phyloP scores from a whole-genome alignment of 306 rosid genomes.

The Glycyrrhiza uralensis region DNA sequence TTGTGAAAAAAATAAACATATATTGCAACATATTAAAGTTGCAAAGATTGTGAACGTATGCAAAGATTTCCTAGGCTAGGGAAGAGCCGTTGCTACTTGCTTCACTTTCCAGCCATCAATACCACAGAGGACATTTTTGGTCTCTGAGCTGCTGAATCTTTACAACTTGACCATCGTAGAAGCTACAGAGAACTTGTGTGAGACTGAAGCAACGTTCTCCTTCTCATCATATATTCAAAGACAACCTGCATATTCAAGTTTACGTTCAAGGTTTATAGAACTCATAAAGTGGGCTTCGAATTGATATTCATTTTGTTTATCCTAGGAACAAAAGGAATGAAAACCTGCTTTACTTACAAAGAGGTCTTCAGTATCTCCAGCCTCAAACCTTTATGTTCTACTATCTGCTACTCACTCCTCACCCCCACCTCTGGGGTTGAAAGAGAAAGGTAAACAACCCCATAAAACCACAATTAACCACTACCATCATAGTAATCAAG shows the following conservation, averaged over 20 bases:
- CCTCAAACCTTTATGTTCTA: slow-evolving; percentile 11
- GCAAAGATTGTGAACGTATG: no score
- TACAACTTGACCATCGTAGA: no score
- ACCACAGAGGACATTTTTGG: no score
- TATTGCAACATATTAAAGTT: not conserved
- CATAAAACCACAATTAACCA: slow-evolving; percentile 8
- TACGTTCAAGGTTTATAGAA: not conserved
- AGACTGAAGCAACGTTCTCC: no score
- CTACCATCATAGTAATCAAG: slow-evolving; percentile 52
- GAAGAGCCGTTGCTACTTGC: no score
- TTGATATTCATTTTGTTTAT: not conserved
- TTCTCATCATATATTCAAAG: no score
- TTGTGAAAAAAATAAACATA: not conserved
- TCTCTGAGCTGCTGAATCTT: no score
- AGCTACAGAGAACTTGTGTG: no score
- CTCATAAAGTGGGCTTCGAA: slow-evolving; percentile 1
- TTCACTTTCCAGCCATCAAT: no score
- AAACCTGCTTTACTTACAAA: slow-evolving; percentile 14
- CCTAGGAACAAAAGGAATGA: slow-evolving; percentile 7
- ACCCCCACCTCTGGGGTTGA: not conserved
- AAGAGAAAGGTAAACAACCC: not conserved
- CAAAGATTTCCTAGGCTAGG: no score
- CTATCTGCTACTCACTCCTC: not conserved
- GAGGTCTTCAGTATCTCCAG: slow-evolving; percentile 17
- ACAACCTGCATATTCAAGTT: no score